Evolutionary conservation across 1,284 basidiomycete species (phyloP).

Genomic region (Termitomyces sp.): DNA sequence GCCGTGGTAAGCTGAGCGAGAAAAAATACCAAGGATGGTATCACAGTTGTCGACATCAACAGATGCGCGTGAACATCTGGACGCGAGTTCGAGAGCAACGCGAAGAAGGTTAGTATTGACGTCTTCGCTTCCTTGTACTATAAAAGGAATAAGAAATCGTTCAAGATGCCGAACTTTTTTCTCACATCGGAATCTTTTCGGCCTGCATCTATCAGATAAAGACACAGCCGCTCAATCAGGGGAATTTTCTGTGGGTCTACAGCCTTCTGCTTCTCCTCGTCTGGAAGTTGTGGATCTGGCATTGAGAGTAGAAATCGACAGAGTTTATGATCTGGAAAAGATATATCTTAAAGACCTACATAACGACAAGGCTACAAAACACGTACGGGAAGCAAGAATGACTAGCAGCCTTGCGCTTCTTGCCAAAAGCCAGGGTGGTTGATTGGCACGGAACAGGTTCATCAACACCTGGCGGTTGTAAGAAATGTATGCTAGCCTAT

Average conservation of each 20-base stretch:
- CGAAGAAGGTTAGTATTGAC: slow-evolving; percentile 50
- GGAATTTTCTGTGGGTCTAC: slow-evolving; percentile 32
- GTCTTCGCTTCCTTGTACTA: slow-evolving; percentile 32
- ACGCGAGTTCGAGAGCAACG: slow-evolving; percentile 49
- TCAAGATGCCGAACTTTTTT: not conserved
- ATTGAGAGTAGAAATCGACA: slow-evolving; percentile 32
- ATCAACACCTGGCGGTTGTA: slow-evolving; percentile 36
- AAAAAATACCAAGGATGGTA: slow-evolving; percentile 58
- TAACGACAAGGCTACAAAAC: not conserved
- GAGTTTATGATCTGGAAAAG: slow-evolving; percentile 19
- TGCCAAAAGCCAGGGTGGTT: slow-evolving; percentile 46
- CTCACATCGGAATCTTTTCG: slow-evolving; percentile 41
- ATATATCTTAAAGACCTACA: not conserved
- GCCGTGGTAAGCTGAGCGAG: slow-evolving; percentile 46
- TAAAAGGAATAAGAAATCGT: not conserved
- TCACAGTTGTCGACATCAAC: slow-evolving; percentile 45
- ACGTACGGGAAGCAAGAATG: slow-evolving; percentile 53
- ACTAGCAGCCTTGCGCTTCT: slow-evolving; percentile 43
- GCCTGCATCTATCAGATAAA: slow-evolving; percentile 42
- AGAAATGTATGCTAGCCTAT: slow-evolving; percentile 38
- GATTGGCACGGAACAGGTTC: slow-evolving; percentile 43
- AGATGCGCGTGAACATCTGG: slow-evolving; percentile 46
- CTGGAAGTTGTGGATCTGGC: slow-evolving; percentile 14
- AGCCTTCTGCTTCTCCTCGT: slow-evolving; percentile 17
- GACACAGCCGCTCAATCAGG: slow-evolving; percentile 50